phyloP scores from a whole-genome alignment of 352 stramenopile species.

The Globisporangium heterothallicum region DNA sequence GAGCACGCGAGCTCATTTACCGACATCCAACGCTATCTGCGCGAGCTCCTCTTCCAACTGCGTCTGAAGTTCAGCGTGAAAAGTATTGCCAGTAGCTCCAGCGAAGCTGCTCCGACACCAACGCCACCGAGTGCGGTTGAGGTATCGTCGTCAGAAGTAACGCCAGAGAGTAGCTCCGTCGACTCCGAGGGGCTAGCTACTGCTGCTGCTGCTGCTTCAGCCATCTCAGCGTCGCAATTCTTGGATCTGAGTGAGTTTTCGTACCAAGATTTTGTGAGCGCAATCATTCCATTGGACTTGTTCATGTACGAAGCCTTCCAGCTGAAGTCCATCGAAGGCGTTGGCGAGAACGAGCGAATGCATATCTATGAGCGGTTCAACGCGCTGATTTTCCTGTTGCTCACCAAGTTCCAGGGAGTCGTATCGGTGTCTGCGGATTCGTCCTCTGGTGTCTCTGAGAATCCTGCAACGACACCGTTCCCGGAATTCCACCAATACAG shows the following conservation, averaged over 20 bases:
- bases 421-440: conserved; percentile 29
- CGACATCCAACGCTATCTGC: conserved; percentile 38
- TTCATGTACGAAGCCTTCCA: conserved; percentile 63
- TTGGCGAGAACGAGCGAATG: conserved; percentile 29
- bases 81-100: conserved; percentile 1
- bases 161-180: not conserved
- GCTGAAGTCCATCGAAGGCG: conserved; percentile 36
- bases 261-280: conserved; percentile 50
- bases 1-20: conserved; percentile 23
- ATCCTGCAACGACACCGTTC: conserved; percentile 4
- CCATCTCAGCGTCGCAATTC: conserved; percentile 6
- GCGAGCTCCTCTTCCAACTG: conserved; percentile 42
- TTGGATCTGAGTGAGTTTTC: conserved; percentile 34
- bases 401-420: conserved; percentile 35
- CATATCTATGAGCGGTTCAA: conserved; percentile 39
- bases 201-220: not conserved
- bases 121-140: not conserved
- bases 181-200: not conserved
- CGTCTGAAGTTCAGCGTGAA: conserved; percentile 53
- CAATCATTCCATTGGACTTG: conserved; percentile 38
- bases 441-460: conserved; percentile 13
- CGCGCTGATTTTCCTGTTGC: conserved; percentile 26
- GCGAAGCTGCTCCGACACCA: not conserved
- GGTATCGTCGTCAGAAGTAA: not conserved
- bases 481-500: conserved; percentile 35